Evolutionary conservation across 177 flowering plant species (phyloP).

Genomic region (Telopea speciosissima): DNA sequence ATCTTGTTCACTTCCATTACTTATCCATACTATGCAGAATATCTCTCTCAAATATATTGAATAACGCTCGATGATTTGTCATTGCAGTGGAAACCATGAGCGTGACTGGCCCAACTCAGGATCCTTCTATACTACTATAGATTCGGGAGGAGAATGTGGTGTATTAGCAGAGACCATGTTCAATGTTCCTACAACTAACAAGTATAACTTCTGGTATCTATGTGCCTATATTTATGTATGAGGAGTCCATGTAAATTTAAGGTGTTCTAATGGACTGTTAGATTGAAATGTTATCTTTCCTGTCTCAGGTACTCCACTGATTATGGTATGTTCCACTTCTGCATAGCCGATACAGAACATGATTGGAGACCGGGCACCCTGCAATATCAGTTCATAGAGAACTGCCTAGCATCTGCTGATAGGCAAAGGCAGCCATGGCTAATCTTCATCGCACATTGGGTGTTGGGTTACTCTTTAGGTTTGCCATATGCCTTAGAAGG

Average conservation of each 20-base stretch:
- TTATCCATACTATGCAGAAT: too few species aligned
- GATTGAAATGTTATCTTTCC: neutral
- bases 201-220: conserved; percentile 15
- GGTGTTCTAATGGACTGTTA: too few species aligned
- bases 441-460: conserved; percentile 10
- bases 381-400: conserved; percentile 11
- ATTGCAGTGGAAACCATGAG: conserved; percentile 21
- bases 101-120: conserved; percentile 17
- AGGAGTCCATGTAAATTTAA: too few species aligned
- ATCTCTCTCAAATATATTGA: too few species aligned
- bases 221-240: neutral
- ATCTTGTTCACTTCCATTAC: too few species aligned
- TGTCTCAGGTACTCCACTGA: conserved; percentile 13
- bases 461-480: conserved; percentile 1
- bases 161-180: too few species aligned
- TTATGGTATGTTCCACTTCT: conserved; percentile 10
- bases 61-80: too few species aligned
- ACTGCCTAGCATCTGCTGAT: conserved; percentile 13
- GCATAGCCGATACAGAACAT: conserved; percentile 9
- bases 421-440: conserved; percentile 15
- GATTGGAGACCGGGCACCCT: too few species aligned
- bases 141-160: conserved; percentile 21
- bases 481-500: neutral
- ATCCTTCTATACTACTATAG: conserved; percentile 6
- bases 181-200: conserved; percentile 15